Conservation (phyloP, 1,284 basidiomycete species). For the Puccinia coronata region DNA sequence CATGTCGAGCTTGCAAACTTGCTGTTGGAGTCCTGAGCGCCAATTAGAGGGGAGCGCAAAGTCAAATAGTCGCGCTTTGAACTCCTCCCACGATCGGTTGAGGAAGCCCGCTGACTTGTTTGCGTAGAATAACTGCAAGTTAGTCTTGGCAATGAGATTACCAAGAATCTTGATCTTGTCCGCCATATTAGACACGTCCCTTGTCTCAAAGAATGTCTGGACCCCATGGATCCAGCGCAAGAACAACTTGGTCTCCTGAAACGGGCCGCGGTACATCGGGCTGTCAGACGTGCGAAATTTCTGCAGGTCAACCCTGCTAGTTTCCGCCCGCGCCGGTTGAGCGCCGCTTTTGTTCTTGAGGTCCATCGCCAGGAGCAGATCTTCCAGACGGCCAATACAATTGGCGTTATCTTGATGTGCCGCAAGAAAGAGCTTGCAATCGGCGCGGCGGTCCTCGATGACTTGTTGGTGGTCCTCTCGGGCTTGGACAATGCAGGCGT, state of each 20-base stretch:
- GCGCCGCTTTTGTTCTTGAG: background rate
- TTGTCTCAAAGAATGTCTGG: too few relatives aligned
- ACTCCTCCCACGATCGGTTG: background rate
- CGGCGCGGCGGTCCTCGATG: too few relatives aligned
- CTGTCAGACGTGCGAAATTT: background rate
- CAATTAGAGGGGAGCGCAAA: background rate
- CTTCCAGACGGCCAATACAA: background rate
- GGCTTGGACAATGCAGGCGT: too few relatives aligned
- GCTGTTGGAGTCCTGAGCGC: background rate
- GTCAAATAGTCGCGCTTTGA: too few relatives aligned
- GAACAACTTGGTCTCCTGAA: too few relatives aligned
- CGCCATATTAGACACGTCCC: too few relatives aligned
- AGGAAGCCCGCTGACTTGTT: background rate
- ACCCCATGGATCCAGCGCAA: too few relatives aligned
- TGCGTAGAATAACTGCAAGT: background rate
- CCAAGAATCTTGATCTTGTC: too few relatives aligned
- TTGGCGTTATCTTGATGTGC: background rate
- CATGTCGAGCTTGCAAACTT: background rate
- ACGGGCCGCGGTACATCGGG: too few relatives aligned
- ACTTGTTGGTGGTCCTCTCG: too few relatives aligned
- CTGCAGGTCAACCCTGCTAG: background rate
- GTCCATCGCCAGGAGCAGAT: background rate
- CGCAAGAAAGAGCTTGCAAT: background rate
- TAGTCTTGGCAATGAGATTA: too few relatives aligned
- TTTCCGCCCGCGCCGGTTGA: background rate